Evolutionary conservation across 2,329 filamentous ascomycete genomes (phyloP), one percentile per base, ranked within the genome.

Genomic region (Pseudocercospora cruenta): DNA sequence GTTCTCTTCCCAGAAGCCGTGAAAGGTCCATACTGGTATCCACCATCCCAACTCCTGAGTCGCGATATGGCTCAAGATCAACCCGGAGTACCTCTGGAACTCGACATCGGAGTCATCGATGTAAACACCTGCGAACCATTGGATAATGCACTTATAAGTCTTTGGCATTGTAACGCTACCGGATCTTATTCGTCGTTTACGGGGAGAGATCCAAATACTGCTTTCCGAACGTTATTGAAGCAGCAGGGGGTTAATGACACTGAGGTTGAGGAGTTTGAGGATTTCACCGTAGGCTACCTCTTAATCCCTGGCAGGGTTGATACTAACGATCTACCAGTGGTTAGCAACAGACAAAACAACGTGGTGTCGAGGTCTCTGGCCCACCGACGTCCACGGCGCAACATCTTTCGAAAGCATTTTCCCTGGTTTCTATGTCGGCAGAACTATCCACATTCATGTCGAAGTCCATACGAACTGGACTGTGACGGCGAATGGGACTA

Each of bases 121-220:
- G 63, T 68, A n/a, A 47, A 63, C 22, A 62, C 66, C n/a, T 68
- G 62, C 26, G 59, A 65, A 33, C 66, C 66, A 1, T 14, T 68
- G 10, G 39, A 51, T 4, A 51, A 65, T 53, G 63, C 58, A 1
- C 28, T 68, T 8, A 57, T 68, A n/a, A 58, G 54, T 12, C 21
- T 68, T 16, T 68, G 66, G 63, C 66, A 68, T 39, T 65, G 66
- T 43, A 68, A 68, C 33, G 55, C 62, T 31, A 65, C 62, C 1
- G 66, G 66, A 2, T 60, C 45, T 4, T 65, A 65, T 33, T 59
- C 51, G n/a, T 57, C 59, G 0, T 65, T 58, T 31, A 54, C 54
- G 9, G 60, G 51, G 4, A 36, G 60, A 16, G 51, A 58, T 39
- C 66, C 63, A 7, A 68, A 65, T 33, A 2, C 49, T 65, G 21